Base-by-base conservation (phyloP, 2,329 filamentous ascomycete genomes). In the Claviceps humidiphila region DNA sequence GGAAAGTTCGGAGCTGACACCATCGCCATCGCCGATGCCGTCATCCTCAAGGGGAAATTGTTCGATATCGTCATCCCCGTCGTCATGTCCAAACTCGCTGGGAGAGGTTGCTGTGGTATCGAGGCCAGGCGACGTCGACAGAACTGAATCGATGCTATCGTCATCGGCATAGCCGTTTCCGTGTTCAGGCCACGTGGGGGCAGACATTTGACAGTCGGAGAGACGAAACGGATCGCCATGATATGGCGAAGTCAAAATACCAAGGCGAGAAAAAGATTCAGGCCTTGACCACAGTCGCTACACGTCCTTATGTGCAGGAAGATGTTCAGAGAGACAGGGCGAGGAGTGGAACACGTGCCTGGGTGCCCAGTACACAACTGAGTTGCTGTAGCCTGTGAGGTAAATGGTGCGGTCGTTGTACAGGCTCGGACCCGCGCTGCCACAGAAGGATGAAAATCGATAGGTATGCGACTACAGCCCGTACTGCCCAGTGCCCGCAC, bases 81-180 rank as follows among this genome's bases (percentile, higher is more conserved):
- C 58, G 20, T 61, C 60, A 47, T 62, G 59, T 26, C 53, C 53
- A 11, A 48, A 30, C 17, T 64, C 63, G 6, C 58, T 59, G 16
- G 51, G 49, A 1, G 56, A 60, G 11, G 58, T 61, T 34, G 58
- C 51, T 9, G 57, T 58, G 48, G 57, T 58, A 47, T 61, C 60
- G n/a, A 57, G 50, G 40, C 56, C 64, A 17, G 56, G 53, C 30
- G 56, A 53, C 43, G 60, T 61, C 47, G 63, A 67, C n/a, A 61
- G 52, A 41, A 64, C 51, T 24, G 64, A 67, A 51, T 63, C 63
- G 50, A 62, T 64, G 42, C 51, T 55, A 37, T 59, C 55, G 48
- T 58, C 59, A 48, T 60, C 61, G 54, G 37, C 53, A 34, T 51
- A 51, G 51, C 51, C 34, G 50, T 17, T 47, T 14, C 53, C 51